These are phyloP conservation scores for Aspergillus oerlinghausenensis DNA, from an alignment of 2,329 filamentous ascomycete genomes.

Conservation along the genomic window DNA sequence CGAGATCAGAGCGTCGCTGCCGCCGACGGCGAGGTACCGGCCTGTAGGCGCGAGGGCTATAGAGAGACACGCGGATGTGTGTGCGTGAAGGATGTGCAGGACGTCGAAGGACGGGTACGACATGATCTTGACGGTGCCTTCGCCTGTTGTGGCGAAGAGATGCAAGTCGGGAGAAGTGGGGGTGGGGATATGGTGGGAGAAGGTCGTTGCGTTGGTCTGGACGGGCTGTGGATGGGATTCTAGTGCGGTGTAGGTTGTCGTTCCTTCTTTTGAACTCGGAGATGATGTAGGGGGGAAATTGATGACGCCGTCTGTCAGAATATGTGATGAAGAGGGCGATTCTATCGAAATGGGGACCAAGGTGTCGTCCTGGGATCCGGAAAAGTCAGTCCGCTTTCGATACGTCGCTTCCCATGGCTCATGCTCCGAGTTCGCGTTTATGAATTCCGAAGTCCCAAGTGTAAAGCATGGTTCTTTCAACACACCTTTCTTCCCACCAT, in stretches of 20 bases:
- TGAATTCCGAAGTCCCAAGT: not conserved
- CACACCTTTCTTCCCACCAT: slow-evolving; percentile 46
- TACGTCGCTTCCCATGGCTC: not conserved
- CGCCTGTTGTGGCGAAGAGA: slow-evolving; percentile 46
- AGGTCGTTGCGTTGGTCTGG: slow-evolving; percentile 47
- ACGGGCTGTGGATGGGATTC: slow-evolving; percentile 41
- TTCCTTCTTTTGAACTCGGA: slow-evolving; percentile 12
- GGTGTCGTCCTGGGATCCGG: slow-evolving; percentile 41
- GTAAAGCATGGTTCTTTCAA: not conserved
- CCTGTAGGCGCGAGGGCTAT: slow-evolving; percentile 44
- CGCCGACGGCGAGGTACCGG: slow-evolving; percentile 47
- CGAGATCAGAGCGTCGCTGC: slow-evolving; percentile 46
- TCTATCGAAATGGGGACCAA: slow-evolving; percentile 43
- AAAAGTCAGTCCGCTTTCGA: not conserved
- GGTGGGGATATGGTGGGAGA: slow-evolving; percentile 40
- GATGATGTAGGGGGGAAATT: slow-evolving; percentile 4
- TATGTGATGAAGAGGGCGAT: slow-evolving; percentile 34
- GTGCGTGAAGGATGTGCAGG: slow-evolving; percentile 44
- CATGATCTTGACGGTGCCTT: slow-evolving; percentile 46
- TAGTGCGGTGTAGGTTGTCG: slow-evolving; percentile 36
- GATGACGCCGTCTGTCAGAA: slow-evolving; percentile 16
- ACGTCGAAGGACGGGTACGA: slow-evolving; percentile 43
- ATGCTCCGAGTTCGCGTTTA: not conserved
- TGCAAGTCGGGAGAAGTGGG: slow-evolving; percentile 35
- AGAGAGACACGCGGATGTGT: slow-evolving; percentile 46